phyloP scores from a whole-genome alignment of 257 asterid genomes.

The Solanum tarijense region DNA sequence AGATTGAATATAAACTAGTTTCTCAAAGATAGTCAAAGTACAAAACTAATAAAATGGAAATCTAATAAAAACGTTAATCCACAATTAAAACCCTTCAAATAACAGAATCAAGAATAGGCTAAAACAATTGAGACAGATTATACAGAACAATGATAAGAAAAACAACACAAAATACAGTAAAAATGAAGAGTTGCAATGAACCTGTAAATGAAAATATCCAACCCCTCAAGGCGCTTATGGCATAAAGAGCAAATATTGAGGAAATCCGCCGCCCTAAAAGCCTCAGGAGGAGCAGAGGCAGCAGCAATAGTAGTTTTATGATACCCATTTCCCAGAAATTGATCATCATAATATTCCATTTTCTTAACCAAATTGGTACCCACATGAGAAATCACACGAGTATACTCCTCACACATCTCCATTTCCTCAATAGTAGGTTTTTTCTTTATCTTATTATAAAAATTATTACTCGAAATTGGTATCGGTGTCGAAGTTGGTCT shows the following conservation, averaged over 20 bases:
- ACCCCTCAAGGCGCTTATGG: constrained; percentile 68
- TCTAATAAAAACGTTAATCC: not conserved
- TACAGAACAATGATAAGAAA: not conserved
- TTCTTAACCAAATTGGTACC: constrained; percentile 47
- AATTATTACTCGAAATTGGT: not conserved
- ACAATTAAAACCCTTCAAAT: not conserved
- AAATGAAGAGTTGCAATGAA: constrained; percentile 6
- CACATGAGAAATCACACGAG: constrained; percentile 63
- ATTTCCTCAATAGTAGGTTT: constrained; percentile 25
- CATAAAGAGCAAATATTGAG: constrained; percentile 64
- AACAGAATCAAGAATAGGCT: not conserved
- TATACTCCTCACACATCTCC: constrained; percentile 66
- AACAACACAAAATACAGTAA: not conserved
- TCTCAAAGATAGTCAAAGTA: not conserved
- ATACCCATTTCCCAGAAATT: constrained; percentile 13
- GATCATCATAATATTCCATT: constrained; percentile 51
- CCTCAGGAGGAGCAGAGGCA: not conserved
- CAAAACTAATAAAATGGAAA: not conserved
- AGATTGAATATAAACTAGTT: not conserved
- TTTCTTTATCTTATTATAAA: not conserved
- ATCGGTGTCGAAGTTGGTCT: constrained; percentile 37
- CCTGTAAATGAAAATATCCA: constrained; percentile 93
- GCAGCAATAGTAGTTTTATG: not conserved
- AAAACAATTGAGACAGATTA: not conserved
- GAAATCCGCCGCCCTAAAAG: constrained; percentile 34